Conservation (phyloP, 2,329 filamentous ascomycete genomes). For the Fusarium albidum region DNA sequence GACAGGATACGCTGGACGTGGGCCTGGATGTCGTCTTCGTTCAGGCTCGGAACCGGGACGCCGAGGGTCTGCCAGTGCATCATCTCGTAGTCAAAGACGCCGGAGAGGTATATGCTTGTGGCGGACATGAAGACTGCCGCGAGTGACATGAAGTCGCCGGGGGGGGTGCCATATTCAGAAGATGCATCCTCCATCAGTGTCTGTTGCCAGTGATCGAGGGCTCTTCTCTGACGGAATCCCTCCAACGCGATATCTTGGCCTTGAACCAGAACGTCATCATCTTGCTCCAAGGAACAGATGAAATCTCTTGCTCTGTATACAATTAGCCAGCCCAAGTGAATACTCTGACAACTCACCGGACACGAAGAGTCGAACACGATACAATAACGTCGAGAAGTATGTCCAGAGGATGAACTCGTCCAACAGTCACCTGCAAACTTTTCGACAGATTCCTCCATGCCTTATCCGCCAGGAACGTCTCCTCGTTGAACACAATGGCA, state of each 20-base stretch:
- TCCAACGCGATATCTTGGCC: conserved; percentile 23
- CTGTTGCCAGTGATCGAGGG: conserved; percentile 25
- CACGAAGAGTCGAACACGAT: conserved; percentile 42
- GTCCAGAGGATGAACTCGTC: conserved; percentile 15
- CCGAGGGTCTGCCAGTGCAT: conserved; percentile 39
- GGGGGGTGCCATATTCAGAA: rapidly evolving
- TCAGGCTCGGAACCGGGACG: conserved; percentile 34
- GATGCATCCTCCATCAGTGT: rapidly evolving
- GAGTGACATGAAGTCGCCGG: conserved; percentile 29
- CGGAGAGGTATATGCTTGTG: conserved; percentile 48
- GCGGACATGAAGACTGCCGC: conserved; percentile 41
- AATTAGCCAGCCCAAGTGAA: neutral
- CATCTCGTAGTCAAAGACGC: conserved; percentile 48
- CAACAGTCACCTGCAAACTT: neutral
- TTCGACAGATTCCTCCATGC: conserved; percentile 35
- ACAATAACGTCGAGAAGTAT: conserved; percentile 44
- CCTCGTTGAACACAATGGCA: conserved; percentile 43
- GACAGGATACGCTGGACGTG: conserved; percentile 40
- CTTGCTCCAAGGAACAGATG: neutral
- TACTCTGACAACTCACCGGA: conserved; percentile 35
- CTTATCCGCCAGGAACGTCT: conserved; percentile 35
- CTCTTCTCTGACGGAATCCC: conserved; percentile 30
- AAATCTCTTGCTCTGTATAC: conserved; percentile 9
- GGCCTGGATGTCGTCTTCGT: conserved; percentile 27
- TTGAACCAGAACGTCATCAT: rapidly evolving